Evolutionary conservation across 2,329 filamentous ascomycete genomes (phyloP), one percentile per base, ranked within the genome.

Genomic region (Volutella citrinella): DNA sequence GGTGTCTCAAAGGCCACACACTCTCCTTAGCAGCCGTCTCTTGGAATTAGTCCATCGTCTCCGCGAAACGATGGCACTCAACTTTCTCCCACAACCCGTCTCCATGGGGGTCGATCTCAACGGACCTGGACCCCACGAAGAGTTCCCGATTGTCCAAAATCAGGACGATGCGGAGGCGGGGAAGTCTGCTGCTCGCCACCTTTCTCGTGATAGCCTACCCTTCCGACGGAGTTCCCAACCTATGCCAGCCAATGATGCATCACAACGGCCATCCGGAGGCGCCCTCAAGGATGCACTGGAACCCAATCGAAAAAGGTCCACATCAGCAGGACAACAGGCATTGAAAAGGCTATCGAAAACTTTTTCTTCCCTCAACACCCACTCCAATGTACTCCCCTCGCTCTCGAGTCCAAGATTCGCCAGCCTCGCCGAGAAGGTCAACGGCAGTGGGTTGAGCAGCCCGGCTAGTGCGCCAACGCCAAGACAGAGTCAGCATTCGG

Each of bases 121-220:
- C n/a, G n/a, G n/a, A n/a, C n/a, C n/a, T n/a, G n/a, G n/a, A n/a
- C n/a, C n/a, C n/a, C n/a, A 50, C 21, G 47, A 33, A 19, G 37
- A 39, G 14, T 41, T 45, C 19, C 49, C 44, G n/a, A 49, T 54
- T 13, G 46, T 59, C 17, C 54, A 51, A 30, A 69, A 74, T 27
- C 64, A 73, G 36, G 75, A 80, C 48, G 74, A 74, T 44, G 77
- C 72, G 5, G 74, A 78, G 45, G 76, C 75, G n/a, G n/a, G n/a
- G n/a, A 7, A 68, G 80, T 27, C 66, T 82, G 30, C 76, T n/a
- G n/a, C n/a, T n/a, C n/a, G n/a, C 14, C 38, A 34, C 15, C 30
- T 36, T 15, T 21, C 34, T 18, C 40, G 24, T 19, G 14, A 47
- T 32, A 22, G 34, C 11, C 36, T 49, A 11, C 56, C 59, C 16